Base-by-base conservation (phyloP, 495 filamentous ascomycete species). In the Tuber aestivum region DNA sequence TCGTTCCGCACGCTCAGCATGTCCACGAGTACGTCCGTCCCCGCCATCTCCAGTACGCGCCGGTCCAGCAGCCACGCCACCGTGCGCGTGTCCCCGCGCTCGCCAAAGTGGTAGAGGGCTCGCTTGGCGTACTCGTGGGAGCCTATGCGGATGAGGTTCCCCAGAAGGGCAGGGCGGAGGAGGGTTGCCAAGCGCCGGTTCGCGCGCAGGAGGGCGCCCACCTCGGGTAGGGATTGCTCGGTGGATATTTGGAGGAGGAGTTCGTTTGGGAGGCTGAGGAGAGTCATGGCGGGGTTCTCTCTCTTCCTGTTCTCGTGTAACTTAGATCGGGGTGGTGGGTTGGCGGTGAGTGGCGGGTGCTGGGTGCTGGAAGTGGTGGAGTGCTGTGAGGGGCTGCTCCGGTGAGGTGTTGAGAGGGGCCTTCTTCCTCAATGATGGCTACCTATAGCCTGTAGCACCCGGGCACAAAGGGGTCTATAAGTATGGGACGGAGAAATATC, bases 211-310 rank as follows among this genome's bases (percentile, higher is more conserved):
- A 65, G 56, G 27, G 56, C 56, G 56, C 32, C 32, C 18, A 65
- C 14, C n/a, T 65, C 56, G 56, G 56, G 56, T 5, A 65, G n/a
- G 56, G 56, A 65, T 65, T 32, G 56, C 6, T 56, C 48, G 12
- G 56, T 32, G n/a, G 56, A 32, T n/a, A 32, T 65, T 65, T 65
- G n/a, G 56, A 65, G 56, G 56, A 65, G 56, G 56, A 65, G 56
- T 32, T 65, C 56, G 27, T 65, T 65, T 65, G 56, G 56, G n/a
- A 65, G 56, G 27, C 3, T 16, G 10, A 65, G 56, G 56, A 65
- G 56, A 18, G 56, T 14, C 56, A 65, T 65, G 0, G n/a, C 18
- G 56, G n/a, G 10, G 12, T 18, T 32, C 27, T 65, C 6, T 14
- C 32, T 61, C 3, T 32, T n/a, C 45, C 23, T 50, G 6, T n/a